Evolutionary conservation across 169 alveolate genomes (phyloP).

Genomic region (Sarcocystis neurona): DNA sequence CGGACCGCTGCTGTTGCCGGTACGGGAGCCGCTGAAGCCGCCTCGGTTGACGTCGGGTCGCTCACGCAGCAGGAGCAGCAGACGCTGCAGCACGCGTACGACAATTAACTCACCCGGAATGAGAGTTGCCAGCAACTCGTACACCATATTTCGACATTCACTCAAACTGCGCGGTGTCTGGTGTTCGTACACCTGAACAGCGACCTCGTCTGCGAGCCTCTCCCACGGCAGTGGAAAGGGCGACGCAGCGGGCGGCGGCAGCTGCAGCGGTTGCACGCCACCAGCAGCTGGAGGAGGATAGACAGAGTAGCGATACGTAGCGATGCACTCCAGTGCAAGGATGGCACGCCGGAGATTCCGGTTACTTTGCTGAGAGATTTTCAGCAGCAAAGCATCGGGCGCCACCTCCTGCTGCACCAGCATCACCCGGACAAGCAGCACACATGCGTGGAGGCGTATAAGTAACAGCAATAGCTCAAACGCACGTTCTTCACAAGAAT

Average conservation of each 20-base stretch:
- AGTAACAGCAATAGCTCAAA: no score
- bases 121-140: conserved; percentile 36
- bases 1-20: neutral
- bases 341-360: conserved; percentile 89
- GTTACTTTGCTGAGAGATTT: conserved; percentile 77
- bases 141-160: conserved; percentile 33
- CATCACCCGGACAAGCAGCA: no score
- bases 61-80: conserved; percentile 1
- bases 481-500: no score
- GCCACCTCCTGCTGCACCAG: conserved; percentile 70
- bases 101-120: conserved; percentile 39
- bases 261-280: neutral
- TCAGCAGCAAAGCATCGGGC: conserved; percentile 73
- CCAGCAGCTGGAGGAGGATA: neutral
- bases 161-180: conserved; percentile 32
- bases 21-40: neutral
- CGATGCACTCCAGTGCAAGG: conserved; percentile 76
- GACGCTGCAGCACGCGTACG: neutral
- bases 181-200: neutral
- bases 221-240: conserved; percentile 49
- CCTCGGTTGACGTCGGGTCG: neutral
- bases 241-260: neutral
- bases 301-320: conserved; percentile 23
- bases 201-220: conserved; percentile 29
- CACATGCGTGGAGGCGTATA: no score